Conservation (phyloP, 1,139 yeast genomes). For the Zygoascus meyerae region DNA sequence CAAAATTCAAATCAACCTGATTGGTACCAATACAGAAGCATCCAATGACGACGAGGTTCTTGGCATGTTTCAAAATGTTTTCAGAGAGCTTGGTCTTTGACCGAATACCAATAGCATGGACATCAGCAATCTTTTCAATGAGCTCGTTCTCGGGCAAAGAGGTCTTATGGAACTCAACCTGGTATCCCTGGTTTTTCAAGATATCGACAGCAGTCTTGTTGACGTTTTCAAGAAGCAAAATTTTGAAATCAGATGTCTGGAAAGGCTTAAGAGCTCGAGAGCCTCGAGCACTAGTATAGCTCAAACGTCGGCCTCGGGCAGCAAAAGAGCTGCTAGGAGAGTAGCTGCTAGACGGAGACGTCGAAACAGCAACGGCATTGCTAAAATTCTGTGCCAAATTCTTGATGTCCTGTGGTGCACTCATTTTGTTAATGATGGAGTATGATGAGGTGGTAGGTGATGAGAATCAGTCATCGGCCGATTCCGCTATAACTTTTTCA, state of each 20-base stretch:
- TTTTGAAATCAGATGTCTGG: constrained; percentile 87
- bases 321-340: constrained; percentile 14
- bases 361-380: constrained; percentile 47
- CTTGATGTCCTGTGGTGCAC: constrained; percentile 65
- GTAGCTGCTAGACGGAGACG: constrained; percentile 34
- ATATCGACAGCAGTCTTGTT: constrained; percentile 87
- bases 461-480: constrained; percentile 5
- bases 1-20: constrained; percentile 89
- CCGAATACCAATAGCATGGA: constrained; percentile 96
- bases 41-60: constrained; percentile 84
- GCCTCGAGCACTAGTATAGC: constrained; percentile 30
- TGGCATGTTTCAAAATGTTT: constrained; percentile 74
- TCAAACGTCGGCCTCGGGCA: constrained; percentile 32
- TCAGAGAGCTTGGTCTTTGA: constrained; percentile 88
- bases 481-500: too few relatives aligned
- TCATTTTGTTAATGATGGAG: constrained; percentile 36
- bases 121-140: constrained; percentile 87
- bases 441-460: constrained; percentile 1
- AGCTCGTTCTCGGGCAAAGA: constrained; percentile 90
- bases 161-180: constrained; percentile 88
- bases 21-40: constrained; percentile 99
- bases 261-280: constrained; percentile 76
- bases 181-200: constrained; percentile 86
- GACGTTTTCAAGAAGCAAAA: constrained; percentile 84
- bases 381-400: constrained; percentile 45